Base-by-base conservation (phyloP, 306 rosid species). In the Herpetospermum pedunculosum region DNA sequence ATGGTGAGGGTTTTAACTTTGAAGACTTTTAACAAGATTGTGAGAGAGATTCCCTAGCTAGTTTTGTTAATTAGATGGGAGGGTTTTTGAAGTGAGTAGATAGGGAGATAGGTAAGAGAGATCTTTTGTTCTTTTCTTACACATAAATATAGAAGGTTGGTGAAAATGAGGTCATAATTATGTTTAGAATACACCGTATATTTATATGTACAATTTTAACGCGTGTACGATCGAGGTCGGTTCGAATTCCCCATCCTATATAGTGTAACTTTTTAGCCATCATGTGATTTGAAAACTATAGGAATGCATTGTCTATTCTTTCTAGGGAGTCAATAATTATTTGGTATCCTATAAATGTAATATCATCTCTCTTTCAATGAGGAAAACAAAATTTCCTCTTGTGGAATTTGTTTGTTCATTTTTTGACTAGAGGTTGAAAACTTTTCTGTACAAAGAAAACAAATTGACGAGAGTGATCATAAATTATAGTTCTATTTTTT, bases 1-100 rank as follows among this genome's bases (percentile, higher is more conserved):
- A 48, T 18, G 10, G 18, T 48, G 2, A 6, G 49, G 49, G n/a
- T 44, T 44, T 44, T 44, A 14, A 54, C 16, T 38, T 3, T n/a
- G n/a, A n/a, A n/a, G n/a, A n/a, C n/a, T 6, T 34, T 34, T 8
- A 8, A 40, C 16, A 2, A 41, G n/a, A n/a, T n/a, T n/a, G n/a
- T 41, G 47, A 63, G 16, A 63, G 46, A 63, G 46, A 63, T 59
- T 30, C 12, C 46, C 4, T 18, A 62, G 7, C n/a, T n/a, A n/a
- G n/a, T n/a, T 34, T 64, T 64, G 47, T 35, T n/a, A 63, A 63
- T 3, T 63, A 37, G 47, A 64, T 6, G 87, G 76, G 75, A 50
- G 43, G 83, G 83, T 63, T 67, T 52, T 34, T 65, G 86, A 82
- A 79, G 90, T 73, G 88, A 84, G 77, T n/a, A 79, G 86, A 84